These are phyloP conservation scores for Suhomyces sp. DNA, from an alignment of 805 yeast species.

Conservation along the genomic window DNA sequence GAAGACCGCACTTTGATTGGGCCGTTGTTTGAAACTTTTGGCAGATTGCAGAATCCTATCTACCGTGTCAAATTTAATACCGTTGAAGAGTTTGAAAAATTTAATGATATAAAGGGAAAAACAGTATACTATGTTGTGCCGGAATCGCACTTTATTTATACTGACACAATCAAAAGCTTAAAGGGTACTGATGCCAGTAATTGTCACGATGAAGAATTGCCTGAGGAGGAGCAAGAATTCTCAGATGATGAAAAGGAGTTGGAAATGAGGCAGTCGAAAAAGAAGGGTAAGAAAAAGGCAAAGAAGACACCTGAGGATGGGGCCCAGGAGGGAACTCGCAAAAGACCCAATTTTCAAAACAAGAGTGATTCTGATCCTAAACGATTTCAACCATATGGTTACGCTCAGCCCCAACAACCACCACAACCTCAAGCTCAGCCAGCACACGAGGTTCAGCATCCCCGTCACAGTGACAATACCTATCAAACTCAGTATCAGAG, in stretches of 20 bases:
- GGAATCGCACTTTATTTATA: conserved; percentile 73
- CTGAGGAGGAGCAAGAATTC: conserved; percentile 90
- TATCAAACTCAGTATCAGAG: not conserved
- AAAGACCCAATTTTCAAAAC: conserved; percentile 3
- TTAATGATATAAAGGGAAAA: conserved; percentile 48
- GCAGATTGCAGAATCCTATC: conserved; percentile 76
- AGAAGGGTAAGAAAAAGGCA: conserved; percentile 50
- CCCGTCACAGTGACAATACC: not conserved
- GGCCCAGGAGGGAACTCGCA: conserved; percentile 5
- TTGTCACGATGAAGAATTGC: conserved; percentile 89
- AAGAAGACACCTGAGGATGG: conserved; percentile 19
- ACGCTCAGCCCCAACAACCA: conserved; percentile 15
- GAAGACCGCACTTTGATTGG: conserved; percentile 72
- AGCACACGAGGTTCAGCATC: not conserved
- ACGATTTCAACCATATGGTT: conserved; percentile 21
- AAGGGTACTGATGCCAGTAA: conserved; percentile 96
- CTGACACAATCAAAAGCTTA: conserved; percentile 62
- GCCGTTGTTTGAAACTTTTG: conserved; percentile 82
- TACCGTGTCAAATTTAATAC: conserved; percentile 69
- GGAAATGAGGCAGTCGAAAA: conserved; percentile 61
- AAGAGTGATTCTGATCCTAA: conserved; percentile 5
- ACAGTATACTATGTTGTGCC: conserved; percentile 77
- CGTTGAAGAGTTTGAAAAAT: conserved; percentile 47
- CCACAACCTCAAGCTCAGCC: conserved; percentile 1
- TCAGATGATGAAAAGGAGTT: conserved; percentile 92